Percentiles rank a stretch among this genome's conserved stretches.
Evolutionary conservation across 306 rosid species (phyloP).

Genomic region (Potentilla sterilis): DNA sequence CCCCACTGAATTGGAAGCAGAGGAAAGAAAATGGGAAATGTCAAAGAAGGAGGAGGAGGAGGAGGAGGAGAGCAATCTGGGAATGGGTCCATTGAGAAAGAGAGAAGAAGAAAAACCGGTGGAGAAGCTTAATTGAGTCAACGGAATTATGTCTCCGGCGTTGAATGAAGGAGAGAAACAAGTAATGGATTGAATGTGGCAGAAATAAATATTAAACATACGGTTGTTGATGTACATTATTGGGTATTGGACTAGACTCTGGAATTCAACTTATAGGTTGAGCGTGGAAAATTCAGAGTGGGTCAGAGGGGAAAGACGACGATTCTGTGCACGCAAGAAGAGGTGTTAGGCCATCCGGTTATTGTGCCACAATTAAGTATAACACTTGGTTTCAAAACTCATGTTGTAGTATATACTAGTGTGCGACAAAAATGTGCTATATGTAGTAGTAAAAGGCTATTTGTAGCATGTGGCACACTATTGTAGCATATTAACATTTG

Average conservation of each 20-base stretch:
- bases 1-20: too few relatives aligned
- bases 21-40: neutral
- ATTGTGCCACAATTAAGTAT: too few relatives aligned
- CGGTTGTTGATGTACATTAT: neutral
- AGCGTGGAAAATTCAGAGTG: too few relatives aligned
- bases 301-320: too few relatives aligned
- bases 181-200: neutral
- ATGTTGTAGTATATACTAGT: too few relatives aligned
- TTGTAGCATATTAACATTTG: too few relatives aligned
- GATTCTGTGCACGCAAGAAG: too few relatives aligned
- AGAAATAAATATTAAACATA: neutral
- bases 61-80: neutral
- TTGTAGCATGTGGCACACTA: too few relatives aligned
- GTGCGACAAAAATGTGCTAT: too few relatives aligned
- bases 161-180: neutral
- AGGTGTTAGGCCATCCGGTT: too few relatives aligned
- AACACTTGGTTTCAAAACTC: too few relatives aligned
- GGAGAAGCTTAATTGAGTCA: neutral
- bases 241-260: neutral
- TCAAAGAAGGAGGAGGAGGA: neutral
- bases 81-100: neutral
- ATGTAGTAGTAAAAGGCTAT: too few relatives aligned
- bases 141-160: neutral
- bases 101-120: neutral
- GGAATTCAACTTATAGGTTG: neutral